Base-by-base conservation (phyloP, 257 asterid genomes). In the Avicennia marina region DNA sequence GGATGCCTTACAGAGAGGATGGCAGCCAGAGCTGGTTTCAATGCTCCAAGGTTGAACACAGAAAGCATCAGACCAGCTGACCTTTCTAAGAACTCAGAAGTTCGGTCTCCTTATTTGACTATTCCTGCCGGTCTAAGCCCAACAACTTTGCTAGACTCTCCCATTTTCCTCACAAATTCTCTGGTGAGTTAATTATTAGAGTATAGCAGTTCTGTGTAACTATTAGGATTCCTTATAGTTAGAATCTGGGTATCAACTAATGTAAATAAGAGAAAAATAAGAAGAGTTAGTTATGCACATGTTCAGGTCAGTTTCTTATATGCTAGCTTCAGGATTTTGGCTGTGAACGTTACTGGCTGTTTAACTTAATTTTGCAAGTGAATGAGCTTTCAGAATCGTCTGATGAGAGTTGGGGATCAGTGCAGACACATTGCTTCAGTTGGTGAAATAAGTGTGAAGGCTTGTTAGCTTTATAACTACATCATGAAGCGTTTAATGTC, bases 121-220 rank as follows among this genome's bases (percentile, higher is more conserved):
- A 81, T 84, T 42, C 83, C 94, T 64, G 77, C 96, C 16, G 96
- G 94, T 52, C 80, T 84, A 51, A 87, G 94, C 78, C 96, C 96
- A 21, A 66, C 91, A 9, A 62, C 70, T 31, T 69, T 84, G 73
- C 83, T 87, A 1, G 94, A 87, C 40, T 84, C 96, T 58, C 96
- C 96, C 0, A 85, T 84, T 27, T 84, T 87, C 53, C 72, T 84
- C 53, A 53, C 81, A 9, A 74, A 85, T 70, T 71, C 89, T 36
- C 76, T 66, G 87, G 95, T 84, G 74, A 69, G 73, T 18, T 29
- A 33, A 32, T 11, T 72, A 13, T 27, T 74, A 63, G 54, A 33
- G 7, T 24, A 11, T 36, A 2, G 2, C 31, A 9, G 16, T 46
- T 46, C 19, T 11, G 43, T 7, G 1, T 7, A 27, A 11, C 34